Evolutionary conservation across 2,329 filamentous ascomycete genomes (phyloP).

Genomic region (Biscogniauxia marginata): DNA sequence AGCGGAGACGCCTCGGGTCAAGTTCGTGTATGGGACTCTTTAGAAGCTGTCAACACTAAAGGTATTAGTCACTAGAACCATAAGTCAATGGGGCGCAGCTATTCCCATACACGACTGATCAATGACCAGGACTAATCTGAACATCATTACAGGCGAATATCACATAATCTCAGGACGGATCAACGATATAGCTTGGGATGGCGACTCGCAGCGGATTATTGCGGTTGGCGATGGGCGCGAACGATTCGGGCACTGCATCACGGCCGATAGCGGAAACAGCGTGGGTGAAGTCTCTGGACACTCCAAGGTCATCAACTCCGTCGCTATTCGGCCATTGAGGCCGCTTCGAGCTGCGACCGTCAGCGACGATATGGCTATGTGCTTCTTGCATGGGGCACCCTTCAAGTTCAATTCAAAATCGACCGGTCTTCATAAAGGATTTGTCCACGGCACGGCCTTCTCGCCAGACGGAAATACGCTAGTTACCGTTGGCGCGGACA

Average conservation of each 20-base stretch:
- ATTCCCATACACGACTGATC: background rate
- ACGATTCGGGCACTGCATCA: constrained; percentile 90
- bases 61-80: constrained; percentile 37
- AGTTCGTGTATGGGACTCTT: constrained; percentile 90
- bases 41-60: constrained; percentile 81
- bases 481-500: constrained; percentile 90
- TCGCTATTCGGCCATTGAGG: constrained; percentile 83
- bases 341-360: constrained; percentile 91
- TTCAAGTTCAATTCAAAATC: constrained; percentile 94
- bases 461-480: constrained; percentile 81
- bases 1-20: constrained; percentile 83
- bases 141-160: constrained; percentile 65
- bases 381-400: constrained; percentile 90
- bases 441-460: constrained; percentile 84
- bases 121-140: background rate
- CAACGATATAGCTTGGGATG: constrained; percentile 97
- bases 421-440: constrained; percentile 78
- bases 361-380: constrained; percentile 83
- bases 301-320: constrained; percentile 84
- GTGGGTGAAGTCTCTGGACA: constrained; percentile 94
- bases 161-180: constrained; percentile 91
- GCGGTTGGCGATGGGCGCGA: constrained; percentile 95
- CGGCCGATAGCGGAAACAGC: constrained; percentile 91
- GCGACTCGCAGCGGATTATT: constrained; percentile 93
- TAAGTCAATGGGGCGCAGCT: background rate